Evolutionary conservation across 2,329 filamentous ascomycete genomes (phyloP), one percentile per base, ranked within the genome.

Genomic region (Stachybotrys elegans): DNA sequence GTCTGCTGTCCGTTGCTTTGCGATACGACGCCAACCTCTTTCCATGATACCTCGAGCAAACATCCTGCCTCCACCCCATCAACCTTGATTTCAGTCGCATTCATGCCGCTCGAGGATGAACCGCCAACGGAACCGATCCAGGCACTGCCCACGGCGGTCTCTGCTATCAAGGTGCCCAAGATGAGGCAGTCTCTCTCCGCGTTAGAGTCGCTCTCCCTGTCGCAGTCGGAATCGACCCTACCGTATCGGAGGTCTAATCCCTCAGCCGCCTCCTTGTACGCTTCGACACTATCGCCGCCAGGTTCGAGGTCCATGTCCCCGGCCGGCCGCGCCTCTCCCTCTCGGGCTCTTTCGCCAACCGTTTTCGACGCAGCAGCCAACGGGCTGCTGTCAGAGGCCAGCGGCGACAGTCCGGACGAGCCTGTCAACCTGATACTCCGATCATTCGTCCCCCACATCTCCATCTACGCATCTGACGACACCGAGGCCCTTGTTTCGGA

Each of bases 401-500:
- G 63, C 2, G 68, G 65, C 11, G 70, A 73, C 35, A 69, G 64
- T 45, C 72, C 73, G 2, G 68, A 71, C 11, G 78, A 83, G 46
- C 78, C 79, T 23, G 63, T 81, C 19, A 76, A 75, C 51, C 70
- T 95, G 40, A 84, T 97, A 35, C 73, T 94, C 43, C 84, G 84
- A 47, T 85, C 90, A 3, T 95, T 95, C 61, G 88, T 92, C 13
- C 94, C 93, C 1, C 87, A 93, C 50, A 81, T 98, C 37, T 88
- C 87, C 6, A 80, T 98, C 22, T 85, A 91, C 54, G 81, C 89
- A n/a, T 95, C 92, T 13, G 71, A 78, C 14, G 92, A 97, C 59
- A 93, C 89, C 1, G 86, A 96, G 58, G 78, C 84, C 45, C 68
- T 98, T 46, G 76, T 90, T 43, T 76, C 74, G 47, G 83, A 86